Evolutionary conservation across 2,329 filamentous ascomycete species (phyloP), one percentile per base, ranked within the genome.

Genomic region (Colletotrichum sp.): DNA sequence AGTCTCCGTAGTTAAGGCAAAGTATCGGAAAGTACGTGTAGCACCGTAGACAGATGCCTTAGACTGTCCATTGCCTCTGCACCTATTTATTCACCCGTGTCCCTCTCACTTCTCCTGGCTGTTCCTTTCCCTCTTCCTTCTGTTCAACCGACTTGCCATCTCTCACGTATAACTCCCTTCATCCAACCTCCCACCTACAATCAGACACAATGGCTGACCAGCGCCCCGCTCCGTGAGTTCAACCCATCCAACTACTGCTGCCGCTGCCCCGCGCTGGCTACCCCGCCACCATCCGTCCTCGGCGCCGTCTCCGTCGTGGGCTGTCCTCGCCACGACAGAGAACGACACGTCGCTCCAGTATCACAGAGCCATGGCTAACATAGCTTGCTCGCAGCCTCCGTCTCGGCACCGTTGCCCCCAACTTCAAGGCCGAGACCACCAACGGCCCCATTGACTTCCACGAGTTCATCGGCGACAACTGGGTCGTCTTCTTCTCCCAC

Each of bases 401-500:
- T 80, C 88, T 94, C 82, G 93, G 93, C 85, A 88, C 88, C 79
- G 86, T 88, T 72, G 95, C 95, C 80, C 95, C 95, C 82, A 96
- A 96, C 90, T 97, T 97, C 90, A 87, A 94, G 87, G 95, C 94
- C 82, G 92, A 96, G 79, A 96, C 94, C 78, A 96, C 95, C 76
- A 88, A 91, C 80, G 94, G 95, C 81, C 90, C 92, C 78, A 95
- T 96, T 82, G 92, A 95, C 87, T 96, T 96, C 89, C 94, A 96
- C 86, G 90, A 95, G 85, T 96, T 94, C 88, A 91, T 96, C 79
- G 93, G 92, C 82, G 89, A 94, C 88, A 93, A 90, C 82, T 96
- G 95, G 95, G 92, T 93, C 75, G 91, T 97, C 79, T 89, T 97
- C 80, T 96, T 97, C 90, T 95, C 93, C 36, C 95, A 96, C 88